Base-by-base conservation (phyloP, 2,329 filamentous ascomycete species). In the Plectosphaerella plurivora region DNA sequence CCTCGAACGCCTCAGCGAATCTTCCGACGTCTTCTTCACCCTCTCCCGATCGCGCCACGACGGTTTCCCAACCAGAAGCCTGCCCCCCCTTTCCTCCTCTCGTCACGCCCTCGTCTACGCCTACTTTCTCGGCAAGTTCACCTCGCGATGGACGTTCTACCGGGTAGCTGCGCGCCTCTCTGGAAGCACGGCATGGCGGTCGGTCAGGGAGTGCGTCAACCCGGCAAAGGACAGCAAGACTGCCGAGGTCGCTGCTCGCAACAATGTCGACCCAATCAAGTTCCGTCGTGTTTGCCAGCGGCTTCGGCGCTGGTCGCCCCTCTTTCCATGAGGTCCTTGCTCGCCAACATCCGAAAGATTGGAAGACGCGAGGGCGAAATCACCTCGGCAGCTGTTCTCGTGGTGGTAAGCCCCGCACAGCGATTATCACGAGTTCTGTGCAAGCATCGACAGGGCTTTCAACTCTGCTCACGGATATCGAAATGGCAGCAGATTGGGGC, bases 41-140 rank as follows among this genome's bases (percentile, higher is more conserved):
- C 63, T 73, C 49, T 68, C 62, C 59, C 63, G 73, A 49, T 68
- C 73, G 18, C 60, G 55, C 2, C 62, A 71, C 54, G 72, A 75
- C 58, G 70, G 68, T 3, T 64, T 65, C 50, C 59, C 63, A 10
- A 55, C 72, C 45, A 56, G 63, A 2, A 55, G 49, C 8, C 45
- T 70, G 24, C 65, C 66, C 7, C 53, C 47, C 1, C 63, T 68
- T 28, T 35, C 49, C 15, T 8, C 41, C 25, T 51, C 55, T 7
- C 44, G 44, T 8, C 62, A 68, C 51, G 16, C 55, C 36, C 45
- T 56, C 6, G 60, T 71, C 1, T 73, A 73, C 53, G 56, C 54
- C 1, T 76, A 76, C 57, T 72, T 76, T 65, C 7, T 76, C 3
- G 62, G 60, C n/a, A 76, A 76, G 56, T 74, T 66, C 53, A 73